A percentile compares a stretch with the other conserved stretches of the same genome.
phyloP scores from a whole-genome alignment of 2,329 filamentous ascomycete genomes.

The Sarocladiaceae sp. region DNA sequence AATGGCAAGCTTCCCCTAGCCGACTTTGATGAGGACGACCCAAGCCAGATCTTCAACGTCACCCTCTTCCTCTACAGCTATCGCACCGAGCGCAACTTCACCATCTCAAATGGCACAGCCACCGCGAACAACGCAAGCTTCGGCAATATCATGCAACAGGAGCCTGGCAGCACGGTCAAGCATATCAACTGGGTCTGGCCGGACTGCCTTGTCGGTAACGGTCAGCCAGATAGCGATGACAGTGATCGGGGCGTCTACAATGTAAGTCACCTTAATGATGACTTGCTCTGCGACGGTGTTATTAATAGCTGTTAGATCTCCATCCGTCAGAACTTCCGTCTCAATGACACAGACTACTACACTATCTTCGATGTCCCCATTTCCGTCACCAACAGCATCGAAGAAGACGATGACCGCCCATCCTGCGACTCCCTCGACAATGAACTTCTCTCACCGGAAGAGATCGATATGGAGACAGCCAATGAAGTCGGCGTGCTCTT shows the following conservation, averaged over 20 bases:
- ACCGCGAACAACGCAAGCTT: slow-evolving; percentile 45
- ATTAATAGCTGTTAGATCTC: slow-evolving; percentile 43
- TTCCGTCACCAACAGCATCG: slow-evolving; percentile 59
- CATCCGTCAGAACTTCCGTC: slow-evolving; percentile 62
- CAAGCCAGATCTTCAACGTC: slow-evolving; percentile 56
- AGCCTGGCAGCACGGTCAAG: slow-evolving; percentile 63
- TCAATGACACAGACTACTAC: slow-evolving; percentile 58
- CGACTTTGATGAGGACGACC: slow-evolving; percentile 43
- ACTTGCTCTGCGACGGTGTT: background rate
- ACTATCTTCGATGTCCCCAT: slow-evolving; percentile 68
- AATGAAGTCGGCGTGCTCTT: slow-evolving; percentile 42
- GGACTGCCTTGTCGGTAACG: slow-evolving; percentile 58
- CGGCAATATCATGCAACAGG: slow-evolving; percentile 57
- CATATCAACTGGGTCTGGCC: slow-evolving; percentile 70
- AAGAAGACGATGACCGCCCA: slow-evolving; percentile 31
- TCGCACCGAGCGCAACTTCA: slow-evolving; percentile 58
- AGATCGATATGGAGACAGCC: slow-evolving; percentile 36
- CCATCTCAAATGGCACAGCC: slow-evolving; percentile 57
- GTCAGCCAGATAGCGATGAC: slow-evolving; percentile 34
- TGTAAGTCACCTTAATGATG: slow-evolving; percentile 26
- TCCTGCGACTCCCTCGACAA: slow-evolving; percentile 47
- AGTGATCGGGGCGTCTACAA: slow-evolving; percentile 59
- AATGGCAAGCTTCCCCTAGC: slow-evolving; percentile 58
- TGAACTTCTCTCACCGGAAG: slow-evolving; percentile 38
- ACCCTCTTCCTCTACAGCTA: slow-evolving; percentile 63